Evolutionary conservation across 1,139 yeast species (phyloP).

Genomic region (Hyphopichia wangnamkhiaoensis): DNA sequence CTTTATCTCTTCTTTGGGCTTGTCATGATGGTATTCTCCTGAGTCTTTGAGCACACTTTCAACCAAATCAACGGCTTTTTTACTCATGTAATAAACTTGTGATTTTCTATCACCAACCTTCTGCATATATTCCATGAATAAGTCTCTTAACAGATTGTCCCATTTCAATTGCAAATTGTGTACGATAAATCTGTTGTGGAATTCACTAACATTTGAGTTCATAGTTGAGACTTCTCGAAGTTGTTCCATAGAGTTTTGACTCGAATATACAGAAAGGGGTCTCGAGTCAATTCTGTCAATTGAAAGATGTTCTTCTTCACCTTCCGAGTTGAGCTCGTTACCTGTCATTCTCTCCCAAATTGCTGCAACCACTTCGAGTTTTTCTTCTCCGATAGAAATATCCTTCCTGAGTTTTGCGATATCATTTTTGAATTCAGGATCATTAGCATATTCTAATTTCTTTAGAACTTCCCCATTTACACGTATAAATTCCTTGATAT

Average conservation of each 20-base stretch:
- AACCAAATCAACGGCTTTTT: conserved; percentile 71
- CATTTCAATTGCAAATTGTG: conserved; percentile 79
- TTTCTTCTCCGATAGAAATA: conserved; percentile 33
- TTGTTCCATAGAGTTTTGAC: conserved; percentile 27
- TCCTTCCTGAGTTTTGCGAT: conserved; percentile 28
- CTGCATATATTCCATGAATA: conserved; percentile 62
- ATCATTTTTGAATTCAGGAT: conserved; percentile 11
- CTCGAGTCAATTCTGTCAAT: conserved; percentile 13
- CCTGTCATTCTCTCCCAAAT: conserved; percentile 21
- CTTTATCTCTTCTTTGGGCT: conserved; percentile 10
- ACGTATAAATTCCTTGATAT: conserved; percentile 47
- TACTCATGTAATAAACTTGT: conserved; percentile 61
- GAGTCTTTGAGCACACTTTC: conserved; percentile 30
- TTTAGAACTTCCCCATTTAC: conserved; percentile 32
- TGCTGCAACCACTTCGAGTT: conserved; percentile 22
- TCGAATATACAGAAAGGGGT: conserved; percentile 28
- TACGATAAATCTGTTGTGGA: conserved; percentile 75
- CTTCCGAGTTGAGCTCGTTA: conserved; percentile 7
- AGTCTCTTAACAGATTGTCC: conserved; percentile 69
- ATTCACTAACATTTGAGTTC: conserved; percentile 34
- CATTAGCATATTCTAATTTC: conserved; percentile 17
- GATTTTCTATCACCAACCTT: conserved; percentile 58
- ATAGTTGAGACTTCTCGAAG: conserved; percentile 31
- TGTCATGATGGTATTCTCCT: conserved; percentile 13
- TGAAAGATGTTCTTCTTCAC: conserved; percentile 6